Base-by-base conservation (phyloP, 257 asterid genomes). In the Lantana camara region DNA sequence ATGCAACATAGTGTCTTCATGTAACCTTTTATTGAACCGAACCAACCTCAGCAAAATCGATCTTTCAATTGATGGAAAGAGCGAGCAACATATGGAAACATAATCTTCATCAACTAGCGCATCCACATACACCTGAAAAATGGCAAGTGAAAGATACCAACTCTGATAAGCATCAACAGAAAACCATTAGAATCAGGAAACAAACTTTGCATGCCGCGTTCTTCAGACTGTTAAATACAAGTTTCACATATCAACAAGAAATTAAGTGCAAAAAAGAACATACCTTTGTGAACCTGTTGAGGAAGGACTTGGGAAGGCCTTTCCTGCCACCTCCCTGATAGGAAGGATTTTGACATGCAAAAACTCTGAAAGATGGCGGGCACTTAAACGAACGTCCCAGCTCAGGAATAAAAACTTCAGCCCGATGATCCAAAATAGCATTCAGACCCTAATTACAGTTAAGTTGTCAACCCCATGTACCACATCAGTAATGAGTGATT, bases 281-380 rank as follows among this genome's bases (percentile, higher is more conserved):
- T 72, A 93, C 99, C 99, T 93, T 93, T 1, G 96, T 90, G 74
- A 93, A 93, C 66, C 99, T 86, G 80, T 94, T 94, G 65, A 94
- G 95, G 67, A 94, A 94, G 49, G 99, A 94, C 80, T 83, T 90
- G 0, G 99, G 99, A 73, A 94, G 92, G 68, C 97, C 96, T 80
- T 94, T 94, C 54, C 99, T 84, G 2, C 99, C 99, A 9, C 99
- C 99, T 66, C 99, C 99, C 80, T 94, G 97, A 73, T 79, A 72
- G 34, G 95, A 76, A 63, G 97, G 99, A 77, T 94, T 94, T 79
- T 94, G 99, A 76, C 99, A 94, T 20, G 97, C 97, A 83, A 94
- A 94, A 65, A 90, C 88, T 69, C 97, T 74, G 72, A 94, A 94
- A 70, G 99, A 84, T 22, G 85, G 1, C 0, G 99, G 97, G 67